These are phyloP conservation scores for Fennellomyces sp. DNA, from an alignment of 371 early-diverging fungal genomes.

Conservation along the genomic window DNA sequence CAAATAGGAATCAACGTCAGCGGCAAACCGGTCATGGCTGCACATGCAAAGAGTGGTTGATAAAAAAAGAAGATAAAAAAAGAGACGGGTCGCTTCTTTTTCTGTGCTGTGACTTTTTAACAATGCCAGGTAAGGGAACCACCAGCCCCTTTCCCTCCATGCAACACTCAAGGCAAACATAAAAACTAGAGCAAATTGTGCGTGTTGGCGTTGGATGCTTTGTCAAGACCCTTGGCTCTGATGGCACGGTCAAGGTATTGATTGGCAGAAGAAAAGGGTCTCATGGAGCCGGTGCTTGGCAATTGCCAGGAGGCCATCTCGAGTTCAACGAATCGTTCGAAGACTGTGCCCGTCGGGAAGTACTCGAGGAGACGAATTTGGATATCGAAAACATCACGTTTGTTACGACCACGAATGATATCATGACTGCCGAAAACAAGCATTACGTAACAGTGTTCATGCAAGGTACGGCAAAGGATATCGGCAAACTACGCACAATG, in stretches of 20 bases:
- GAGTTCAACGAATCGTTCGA: constrained; percentile 65
- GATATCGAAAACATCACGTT: constrained; percentile 32
- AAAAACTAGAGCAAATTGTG: constrained; percentile 19
- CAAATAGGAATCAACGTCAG: background rate
- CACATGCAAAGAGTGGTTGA: background rate
- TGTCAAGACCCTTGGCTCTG: constrained; percentile 28
- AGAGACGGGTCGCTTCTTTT: background rate
- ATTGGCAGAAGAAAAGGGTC: constrained; percentile 63
- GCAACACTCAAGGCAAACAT: constrained; percentile 1
- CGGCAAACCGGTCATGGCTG: background rate
- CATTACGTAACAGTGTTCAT: constrained; percentile 74
- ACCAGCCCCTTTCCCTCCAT: no score
- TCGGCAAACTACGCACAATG: constrained; percentile 36
- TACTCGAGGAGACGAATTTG: constrained; percentile 63
- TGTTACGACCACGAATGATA: constrained; percentile 60
- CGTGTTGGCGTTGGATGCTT: constrained; percentile 59
- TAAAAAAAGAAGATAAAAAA: background rate
- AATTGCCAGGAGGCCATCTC: constrained; percentile 68
- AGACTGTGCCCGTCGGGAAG: constrained; percentile 63
- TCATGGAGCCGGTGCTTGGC: constrained; percentile 67
- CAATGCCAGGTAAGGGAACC: no score
- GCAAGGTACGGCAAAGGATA: constrained; percentile 22
- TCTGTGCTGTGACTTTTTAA: no score
- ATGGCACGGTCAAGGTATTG: constrained; percentile 39
- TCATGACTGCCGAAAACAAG: constrained; percentile 51